Conservation (phyloP, 345 rosid species). For the Populus alba region DNA sequence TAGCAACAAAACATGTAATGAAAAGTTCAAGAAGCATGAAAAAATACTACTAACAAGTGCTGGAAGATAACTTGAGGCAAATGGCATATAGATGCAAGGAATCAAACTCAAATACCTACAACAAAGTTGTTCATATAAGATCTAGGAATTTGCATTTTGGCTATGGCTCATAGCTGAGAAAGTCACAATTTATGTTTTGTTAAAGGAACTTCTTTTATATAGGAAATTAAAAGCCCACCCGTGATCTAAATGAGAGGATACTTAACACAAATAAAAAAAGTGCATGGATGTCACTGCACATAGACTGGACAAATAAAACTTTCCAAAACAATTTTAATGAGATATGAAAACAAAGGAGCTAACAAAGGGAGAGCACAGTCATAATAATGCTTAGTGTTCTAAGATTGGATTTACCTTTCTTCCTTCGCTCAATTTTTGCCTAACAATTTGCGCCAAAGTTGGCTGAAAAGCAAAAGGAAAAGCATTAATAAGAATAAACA, state of each 20-base stretch:
- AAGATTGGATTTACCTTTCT: conserved; percentile 55
- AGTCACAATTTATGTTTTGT: not conserved
- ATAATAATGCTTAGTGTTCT: not conserved
- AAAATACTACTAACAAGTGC: not conserved
- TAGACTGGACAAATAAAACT: not conserved
- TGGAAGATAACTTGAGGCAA: not conserved
- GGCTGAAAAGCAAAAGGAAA: conserved; percentile 43
- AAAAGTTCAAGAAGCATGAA: not conserved
- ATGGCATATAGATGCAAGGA: conserved; percentile 8
- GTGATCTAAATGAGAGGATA: not conserved
- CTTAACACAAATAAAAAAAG: not conserved
- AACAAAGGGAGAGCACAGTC: not conserved
- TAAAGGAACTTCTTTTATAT: not conserved
- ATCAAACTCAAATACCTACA: not conserved
- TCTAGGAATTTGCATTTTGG: not conserved
- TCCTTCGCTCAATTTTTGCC: conserved; percentile 89
- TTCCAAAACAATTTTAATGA: not conserved
- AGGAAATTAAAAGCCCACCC: not conserved
- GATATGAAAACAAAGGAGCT: not conserved
- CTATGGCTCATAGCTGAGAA: not conserved
- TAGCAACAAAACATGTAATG: not conserved
- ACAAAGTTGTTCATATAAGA: not conserved
- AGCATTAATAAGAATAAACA: conserved; percentile 1
- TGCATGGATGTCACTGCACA: not conserved
- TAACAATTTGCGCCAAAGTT: conserved; percentile 73